Percentiles rank a stretch among this genome's conserved stretches.
Conservation (phyloP, 306 rosid genomes). For the Malus sylvestris region DNA sequence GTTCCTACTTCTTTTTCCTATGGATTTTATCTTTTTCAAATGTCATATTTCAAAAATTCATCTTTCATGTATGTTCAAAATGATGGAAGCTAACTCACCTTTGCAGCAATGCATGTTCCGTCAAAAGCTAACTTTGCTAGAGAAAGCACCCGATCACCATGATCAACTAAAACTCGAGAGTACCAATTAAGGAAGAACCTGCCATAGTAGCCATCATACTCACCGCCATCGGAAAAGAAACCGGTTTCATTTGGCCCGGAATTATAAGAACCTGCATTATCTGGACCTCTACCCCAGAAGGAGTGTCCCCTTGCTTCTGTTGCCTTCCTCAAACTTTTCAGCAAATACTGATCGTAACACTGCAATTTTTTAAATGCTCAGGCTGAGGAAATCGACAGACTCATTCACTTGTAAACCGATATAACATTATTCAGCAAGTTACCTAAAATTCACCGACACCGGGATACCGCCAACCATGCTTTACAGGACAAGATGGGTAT, state of each 20-base stretch:
- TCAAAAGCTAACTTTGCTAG: too few relatives aligned
- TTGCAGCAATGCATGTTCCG: too few relatives aligned
- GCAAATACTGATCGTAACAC: too few relatives aligned
- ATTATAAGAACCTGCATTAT: conserved; percentile 88
- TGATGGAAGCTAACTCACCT: conserved; percentile 9
- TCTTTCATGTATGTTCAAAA: too few relatives aligned
- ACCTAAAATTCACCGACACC: conserved; percentile 99
- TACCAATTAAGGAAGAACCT: conserved; percentile 96
- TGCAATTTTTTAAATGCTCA: too few relatives aligned
- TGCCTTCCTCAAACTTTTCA: too few relatives aligned
- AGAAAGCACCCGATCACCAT: too few relatives aligned
- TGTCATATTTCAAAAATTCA: too few relatives aligned
- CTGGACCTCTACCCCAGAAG: conserved; percentile 13
- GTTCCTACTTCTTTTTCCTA: too few relatives aligned
- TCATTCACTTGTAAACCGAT: background rate
- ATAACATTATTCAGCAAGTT: conserved; percentile 12
- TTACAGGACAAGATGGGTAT: conserved; percentile 85
- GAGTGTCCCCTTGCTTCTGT: background rate
- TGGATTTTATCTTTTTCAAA: too few relatives aligned
- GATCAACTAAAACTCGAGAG: conserved; percentile 69
- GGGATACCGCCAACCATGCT: conserved; percentile 99
- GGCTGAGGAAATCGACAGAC: too few relatives aligned
- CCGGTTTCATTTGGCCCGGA: conserved; percentile 90
- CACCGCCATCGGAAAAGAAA: conserved; percentile 98
- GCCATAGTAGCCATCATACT: conserved; percentile 94